Evolutionary conservation across 2,329 filamentous ascomycete genomes (phyloP), one percentile per base, ranked within the genome.

Genomic region (Dendryphion nanum): DNA sequence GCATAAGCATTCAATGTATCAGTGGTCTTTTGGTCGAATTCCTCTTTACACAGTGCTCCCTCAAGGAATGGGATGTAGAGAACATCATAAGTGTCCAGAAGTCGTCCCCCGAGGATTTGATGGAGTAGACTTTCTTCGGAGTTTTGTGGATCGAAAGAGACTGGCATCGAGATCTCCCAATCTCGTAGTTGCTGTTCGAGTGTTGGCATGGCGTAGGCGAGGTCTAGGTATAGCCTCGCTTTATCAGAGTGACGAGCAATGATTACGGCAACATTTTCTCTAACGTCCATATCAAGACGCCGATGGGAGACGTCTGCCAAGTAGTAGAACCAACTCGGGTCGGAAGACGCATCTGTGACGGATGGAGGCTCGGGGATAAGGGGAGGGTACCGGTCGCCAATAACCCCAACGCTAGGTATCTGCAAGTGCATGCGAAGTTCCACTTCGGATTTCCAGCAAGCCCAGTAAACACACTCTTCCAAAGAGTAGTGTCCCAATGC

Each of bases 381-480:
- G 28, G 60, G 51, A 5, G 57, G 57, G 32, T 61, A 63, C 23
- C n/a, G 23, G 23, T 26, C 23, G 23, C 23, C 23, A 10, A 26
- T n/a, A 8, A 26, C 23, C 3, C 23, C 23, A n/a, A 26, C 10
- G 23, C 23, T 26, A n/a, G 23, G n/a, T 26, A 26, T 10, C n/a
- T n/a, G 10, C 3, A 26, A n/a, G n/a, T 26, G 10, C 23, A 26
- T 26, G 10, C 23, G 23, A 50, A 56, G 23, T n/a, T 26, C 23
- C 10, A 26, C 23, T 42, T 63, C 56, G 7, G 57, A 60, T 35
- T 64, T 64, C 38, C 63, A 42, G 30, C 59, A 64, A 17, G 57
- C 60, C 61, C 60, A 64, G 32, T 63, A 64, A 10, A 64, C 47
- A 10, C 57, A 41, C 12, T 21, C 50, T 41, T 62, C 55, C n/a